Conservation (phyloP, 352 stramenopile genomes). For the Phytophthora boehmeriae region DNA sequence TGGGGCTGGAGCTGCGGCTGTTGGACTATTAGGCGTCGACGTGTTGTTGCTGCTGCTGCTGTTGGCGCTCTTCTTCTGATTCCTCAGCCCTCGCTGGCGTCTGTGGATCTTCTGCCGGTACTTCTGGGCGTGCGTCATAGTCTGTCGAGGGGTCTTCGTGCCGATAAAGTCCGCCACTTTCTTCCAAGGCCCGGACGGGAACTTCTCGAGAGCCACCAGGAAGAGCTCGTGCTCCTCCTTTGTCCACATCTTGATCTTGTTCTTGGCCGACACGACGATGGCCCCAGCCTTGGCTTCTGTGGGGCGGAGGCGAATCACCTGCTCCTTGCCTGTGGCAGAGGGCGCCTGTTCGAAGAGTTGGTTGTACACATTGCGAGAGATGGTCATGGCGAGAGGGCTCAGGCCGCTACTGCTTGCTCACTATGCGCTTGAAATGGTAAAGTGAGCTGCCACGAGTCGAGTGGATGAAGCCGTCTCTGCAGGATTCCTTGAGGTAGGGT, state of each 20-base stretch:
- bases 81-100: slow-evolving; percentile 71
- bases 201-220: slow-evolving; percentile 85
- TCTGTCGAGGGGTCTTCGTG: slow-evolving; percentile 93
- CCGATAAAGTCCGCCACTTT: slow-evolving; percentile 85
- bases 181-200: slow-evolving; percentile 84
- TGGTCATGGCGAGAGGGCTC: slow-evolving; percentile 55
- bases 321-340: slow-evolving; percentile 43
- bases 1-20: slow-evolving; percentile 18
- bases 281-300: slow-evolving; percentile 82
- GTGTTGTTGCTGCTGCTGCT: background rate
- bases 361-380: slow-evolving; percentile 85
- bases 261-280: slow-evolving; percentile 81
- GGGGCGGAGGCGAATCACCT: slow-evolving; percentile 78
- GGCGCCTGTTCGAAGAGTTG: slow-evolving; percentile 78
- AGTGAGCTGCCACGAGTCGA: slow-evolving; percentile 23
- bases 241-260: slow-evolving; percentile 88
- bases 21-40: background rate
- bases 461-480: slow-evolving; percentile 2
- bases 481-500: slow-evolving; percentile 8
- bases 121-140: slow-evolving; percentile 89
- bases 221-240: slow-evolving; percentile 89
- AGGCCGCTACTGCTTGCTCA: slow-evolving; percentile 2
- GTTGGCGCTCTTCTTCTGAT: slow-evolving; percentile 64
- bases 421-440: slow-evolving; percentile 8
- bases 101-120: slow-evolving; percentile 86